phyloP scores from a whole-genome alignment of 306 rosid genomes.

The Corylus americana region DNA sequence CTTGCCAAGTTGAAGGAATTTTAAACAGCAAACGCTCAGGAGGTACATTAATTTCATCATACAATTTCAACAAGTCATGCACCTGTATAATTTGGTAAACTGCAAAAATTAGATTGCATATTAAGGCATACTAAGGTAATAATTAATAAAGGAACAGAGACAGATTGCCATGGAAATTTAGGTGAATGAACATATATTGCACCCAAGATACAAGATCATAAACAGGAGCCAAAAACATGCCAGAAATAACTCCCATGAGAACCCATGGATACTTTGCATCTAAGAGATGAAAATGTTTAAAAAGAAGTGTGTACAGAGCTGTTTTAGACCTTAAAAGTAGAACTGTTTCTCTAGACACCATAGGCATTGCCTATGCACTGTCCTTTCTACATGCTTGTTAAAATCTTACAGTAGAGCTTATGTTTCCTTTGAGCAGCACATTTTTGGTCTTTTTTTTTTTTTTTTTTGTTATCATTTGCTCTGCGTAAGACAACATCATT shows the following conservation, averaged over 20 bases:
- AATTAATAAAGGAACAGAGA: neutral
- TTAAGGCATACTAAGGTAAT: slow-evolving; percentile 16
- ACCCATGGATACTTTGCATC: neutral
- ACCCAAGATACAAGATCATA: neutral
- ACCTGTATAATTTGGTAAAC: slow-evolving; percentile 61
- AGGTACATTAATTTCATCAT: slow-evolving; percentile 61
- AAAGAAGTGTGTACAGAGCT: neutral
- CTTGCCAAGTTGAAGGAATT: slow-evolving; percentile 99
- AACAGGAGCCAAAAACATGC: neutral
- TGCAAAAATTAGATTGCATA: slow-evolving; percentile 30
- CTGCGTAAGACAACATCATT: neutral
- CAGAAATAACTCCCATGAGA: neutral
- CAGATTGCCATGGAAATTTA: slow-evolving; percentile 3
- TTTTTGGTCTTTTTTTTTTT: neutral
- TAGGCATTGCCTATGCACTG: neutral
- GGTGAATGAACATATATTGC: neutral
- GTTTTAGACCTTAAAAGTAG: neutral
- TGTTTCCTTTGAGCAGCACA: neutral
- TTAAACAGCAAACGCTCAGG: slow-evolving; percentile 79
- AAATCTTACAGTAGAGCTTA: neutral
- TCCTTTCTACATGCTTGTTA: neutral
- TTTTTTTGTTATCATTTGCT: neutral
- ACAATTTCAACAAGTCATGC: slow-evolving; percentile 80
- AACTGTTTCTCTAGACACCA: neutral
- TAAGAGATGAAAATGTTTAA: neutral